Conservation (phyloP, 345 rosid species). For the Schrenkiella parvula region DNA sequence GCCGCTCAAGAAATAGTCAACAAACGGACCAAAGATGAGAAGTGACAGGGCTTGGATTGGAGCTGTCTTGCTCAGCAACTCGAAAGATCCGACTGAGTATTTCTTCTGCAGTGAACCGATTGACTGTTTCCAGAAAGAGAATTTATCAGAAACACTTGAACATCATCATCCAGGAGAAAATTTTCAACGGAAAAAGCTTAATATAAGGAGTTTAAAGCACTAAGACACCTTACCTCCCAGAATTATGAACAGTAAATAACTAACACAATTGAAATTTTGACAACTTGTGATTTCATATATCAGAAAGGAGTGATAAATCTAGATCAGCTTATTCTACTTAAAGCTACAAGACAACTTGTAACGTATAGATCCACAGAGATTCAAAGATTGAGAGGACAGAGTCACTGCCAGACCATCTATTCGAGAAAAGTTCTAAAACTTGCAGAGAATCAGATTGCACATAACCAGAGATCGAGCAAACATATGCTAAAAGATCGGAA, state of each 20-base stretch:
- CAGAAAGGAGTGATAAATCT: background rate
- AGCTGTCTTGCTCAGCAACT: slow-evolving; percentile 88
- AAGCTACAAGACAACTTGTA: background rate
- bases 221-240: background rate
- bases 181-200: background rate
- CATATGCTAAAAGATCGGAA: background rate
- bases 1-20: slow-evolving; percentile 69
- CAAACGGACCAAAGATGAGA: slow-evolving; percentile 76
- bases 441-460: background rate
- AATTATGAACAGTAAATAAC: background rate
- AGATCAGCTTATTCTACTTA: background rate
- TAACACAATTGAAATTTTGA: background rate
- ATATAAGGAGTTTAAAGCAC: background rate
- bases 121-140: slow-evolving; percentile 44
- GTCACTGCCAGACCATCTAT: background rate
- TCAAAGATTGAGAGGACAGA: background rate
- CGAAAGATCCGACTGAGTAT: slow-evolving; percentile 88
- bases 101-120: slow-evolving; percentile 93
- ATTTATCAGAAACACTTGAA: slow-evolving; percentile 11
- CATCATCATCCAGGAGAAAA: background rate
- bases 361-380: background rate
- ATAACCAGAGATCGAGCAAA: background rate
- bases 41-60: slow-evolving; percentile 96
- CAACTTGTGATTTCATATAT: background rate
- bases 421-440: background rate